These are phyloP conservation scores for Lathyrus oleraceus DNA, from an alignment of 306 rosid species.

Conservation along the genomic window DNA sequence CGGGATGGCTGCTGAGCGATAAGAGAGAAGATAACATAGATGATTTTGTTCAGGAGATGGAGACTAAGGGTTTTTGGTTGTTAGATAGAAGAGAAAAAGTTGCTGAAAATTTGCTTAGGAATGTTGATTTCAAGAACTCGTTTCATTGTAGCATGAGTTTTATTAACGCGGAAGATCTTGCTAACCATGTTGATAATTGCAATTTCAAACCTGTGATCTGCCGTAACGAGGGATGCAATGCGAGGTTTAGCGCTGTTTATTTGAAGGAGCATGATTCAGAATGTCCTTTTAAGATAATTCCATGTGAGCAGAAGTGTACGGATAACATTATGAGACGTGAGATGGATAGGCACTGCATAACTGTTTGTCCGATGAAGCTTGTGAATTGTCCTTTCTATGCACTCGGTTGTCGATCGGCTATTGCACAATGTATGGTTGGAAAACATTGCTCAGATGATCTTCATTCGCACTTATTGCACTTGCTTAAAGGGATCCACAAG, in stretches of 20 bases:
- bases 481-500: constrained; percentile 61
- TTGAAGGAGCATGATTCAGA: constrained; percentile 62
- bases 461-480: constrained; percentile 56
- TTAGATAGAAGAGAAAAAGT: constrained; percentile 59
- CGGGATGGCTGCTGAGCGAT: constrained; percentile 81
- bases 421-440: constrained; percentile 54
- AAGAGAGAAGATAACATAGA: constrained; percentile 86
- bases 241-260: constrained; percentile 55
- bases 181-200: constrained; percentile 53
- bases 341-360: constrained; percentile 91
- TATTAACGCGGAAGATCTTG: constrained; percentile 51
- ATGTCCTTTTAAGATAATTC: constrained; percentile 79
- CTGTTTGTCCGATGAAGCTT: constrained; percentile 86
- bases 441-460: constrained; percentile 61
- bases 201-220: constrained; percentile 57
- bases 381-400: constrained; percentile 78
- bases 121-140: constrained; percentile 65
- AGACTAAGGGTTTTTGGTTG: constrained; percentile 70
- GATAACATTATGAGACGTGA: constrained; percentile 66
- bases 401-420: constrained; percentile 65
- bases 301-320: constrained; percentile 78
- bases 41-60: constrained; percentile 85
- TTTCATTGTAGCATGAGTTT: constrained; percentile 63
- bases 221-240: constrained; percentile 58
- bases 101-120: constrained; percentile 51